Evolutionary conservation across 768 basidiomycete species (phyloP).

Genomic region (Lactifluus rugatus): DNA sequence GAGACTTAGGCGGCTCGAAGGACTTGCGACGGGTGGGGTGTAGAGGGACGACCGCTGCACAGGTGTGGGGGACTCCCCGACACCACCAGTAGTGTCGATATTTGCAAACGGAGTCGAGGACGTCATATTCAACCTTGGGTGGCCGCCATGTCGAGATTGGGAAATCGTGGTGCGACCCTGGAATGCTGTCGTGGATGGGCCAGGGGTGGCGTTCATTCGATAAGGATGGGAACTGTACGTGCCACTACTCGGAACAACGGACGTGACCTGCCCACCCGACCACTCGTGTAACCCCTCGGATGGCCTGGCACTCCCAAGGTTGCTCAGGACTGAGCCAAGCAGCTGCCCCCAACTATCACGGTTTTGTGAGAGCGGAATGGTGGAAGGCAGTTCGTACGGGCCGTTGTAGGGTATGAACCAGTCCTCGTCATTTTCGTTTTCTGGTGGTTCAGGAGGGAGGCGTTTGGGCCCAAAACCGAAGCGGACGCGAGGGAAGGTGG

Average conservation of each 20-base stretch:
- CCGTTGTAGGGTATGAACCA: slow-evolving; percentile 62
- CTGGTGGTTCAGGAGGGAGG: slow-evolving; percentile 20
- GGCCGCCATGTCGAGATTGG: slow-evolving; percentile 26
- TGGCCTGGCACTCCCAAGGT: slow-evolving; percentile 2
- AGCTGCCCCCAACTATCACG: slow-evolving; percentile 28
- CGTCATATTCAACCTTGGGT: slow-evolving; percentile 21
- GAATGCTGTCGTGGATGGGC: background rate
- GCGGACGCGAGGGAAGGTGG: slow-evolving; percentile 32
- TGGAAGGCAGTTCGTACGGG: slow-evolving; percentile 36
- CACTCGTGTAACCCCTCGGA: background rate
- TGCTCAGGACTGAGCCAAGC: slow-evolving; percentile 23
- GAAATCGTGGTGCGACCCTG: slow-evolving; percentile 2
- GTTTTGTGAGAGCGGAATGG: slow-evolving; percentile 15
- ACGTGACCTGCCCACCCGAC: slow-evolving; percentile 19
- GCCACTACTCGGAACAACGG: slow-evolving; percentile 19
- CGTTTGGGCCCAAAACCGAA: slow-evolving; percentile 26
- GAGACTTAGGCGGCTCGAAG: slow-evolving; percentile 40
- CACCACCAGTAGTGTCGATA: slow-evolving; percentile 43
- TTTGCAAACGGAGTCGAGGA: slow-evolving; percentile 35
- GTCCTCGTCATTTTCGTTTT: slow-evolving; percentile 32
- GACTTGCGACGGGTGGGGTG: slow-evolving; percentile 8
- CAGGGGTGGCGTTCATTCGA: slow-evolving; percentile 1
- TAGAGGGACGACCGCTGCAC: slow-evolving; percentile 25
- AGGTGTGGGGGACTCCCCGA: slow-evolving; percentile 52
- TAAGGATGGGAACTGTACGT: slow-evolving; percentile 11